Evolutionary conservation across 2,329 filamentous ascomycete genomes (phyloP).

Genomic region (Pseudogymnoascus sp.): DNA sequence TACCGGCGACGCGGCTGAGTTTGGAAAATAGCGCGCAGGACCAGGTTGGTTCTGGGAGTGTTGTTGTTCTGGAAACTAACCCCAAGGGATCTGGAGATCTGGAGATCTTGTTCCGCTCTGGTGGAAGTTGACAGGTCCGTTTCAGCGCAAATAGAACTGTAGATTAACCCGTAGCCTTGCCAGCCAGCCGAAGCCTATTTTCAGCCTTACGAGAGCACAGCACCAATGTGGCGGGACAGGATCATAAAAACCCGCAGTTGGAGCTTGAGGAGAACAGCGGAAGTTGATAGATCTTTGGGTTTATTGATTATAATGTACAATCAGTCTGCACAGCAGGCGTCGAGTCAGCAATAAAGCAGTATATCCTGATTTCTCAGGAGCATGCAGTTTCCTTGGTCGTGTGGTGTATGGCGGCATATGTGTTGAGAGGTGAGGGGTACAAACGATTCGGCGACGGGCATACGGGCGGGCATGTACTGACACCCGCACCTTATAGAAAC

Average conservation of each 20-base stretch:
- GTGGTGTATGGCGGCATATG: neutral
- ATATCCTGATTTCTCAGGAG: neutral
- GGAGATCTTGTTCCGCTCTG: neutral
- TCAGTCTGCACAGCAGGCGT: neutral
- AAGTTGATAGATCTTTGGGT: neutral
- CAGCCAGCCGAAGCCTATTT: neutral
- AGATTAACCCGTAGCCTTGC: neutral
- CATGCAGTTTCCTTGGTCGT: neutral
- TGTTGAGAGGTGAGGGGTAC: neutral
- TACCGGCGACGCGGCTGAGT: neutral
- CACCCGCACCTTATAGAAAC: neutral
- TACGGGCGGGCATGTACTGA: neutral
- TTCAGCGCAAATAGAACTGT: neutral
- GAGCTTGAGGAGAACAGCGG: neutral
- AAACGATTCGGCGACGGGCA: neutral
- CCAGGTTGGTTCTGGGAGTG: neutral
- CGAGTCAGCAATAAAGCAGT: neutral
- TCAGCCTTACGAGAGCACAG: slow-evolving; percentile 4
- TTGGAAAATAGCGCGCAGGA: neutral
- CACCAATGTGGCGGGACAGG: neutral
- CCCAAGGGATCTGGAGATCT: neutral
- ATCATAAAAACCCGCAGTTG: neutral
- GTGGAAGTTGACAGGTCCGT: neutral
- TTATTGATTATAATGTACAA: neutral
- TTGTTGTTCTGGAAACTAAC: neutral